Evolutionary conservation across 345 rosid genomes (phyloP).

Genomic region (Crucihimalaya himalaica): DNA sequence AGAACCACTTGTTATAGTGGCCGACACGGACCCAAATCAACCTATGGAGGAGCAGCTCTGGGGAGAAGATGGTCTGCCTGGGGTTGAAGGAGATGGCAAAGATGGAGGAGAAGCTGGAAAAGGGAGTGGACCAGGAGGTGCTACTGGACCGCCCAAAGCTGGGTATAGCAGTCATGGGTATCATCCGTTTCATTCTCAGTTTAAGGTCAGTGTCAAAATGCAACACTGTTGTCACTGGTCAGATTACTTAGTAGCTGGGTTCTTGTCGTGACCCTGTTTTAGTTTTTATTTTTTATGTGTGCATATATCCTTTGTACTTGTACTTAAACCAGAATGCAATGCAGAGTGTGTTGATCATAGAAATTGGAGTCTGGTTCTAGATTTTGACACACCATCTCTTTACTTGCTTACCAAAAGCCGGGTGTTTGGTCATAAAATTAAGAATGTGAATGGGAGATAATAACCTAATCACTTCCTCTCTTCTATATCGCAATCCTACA

Average conservation of each 20-base stretch:
- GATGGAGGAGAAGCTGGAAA: slow-evolving; percentile 61
- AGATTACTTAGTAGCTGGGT: slow-evolving; percentile 35
- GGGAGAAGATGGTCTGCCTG: slow-evolving; percentile 64
- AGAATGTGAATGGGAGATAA: slow-evolving; percentile 24
- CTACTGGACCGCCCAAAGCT: slow-evolving; percentile 54
- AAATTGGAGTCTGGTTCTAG: slow-evolving; percentile 26
- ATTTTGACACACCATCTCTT: slow-evolving; percentile 8
- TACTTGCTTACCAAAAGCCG: neutral
- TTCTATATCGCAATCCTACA: slow-evolving; percentile 11
- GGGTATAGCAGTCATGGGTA: slow-evolving; percentile 85
- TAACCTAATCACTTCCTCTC: slow-evolving; percentile 11
- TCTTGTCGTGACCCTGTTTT: slow-evolving; percentile 25
- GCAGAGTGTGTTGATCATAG: slow-evolving; percentile 29
- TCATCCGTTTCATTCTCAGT: slow-evolving; percentile 98
- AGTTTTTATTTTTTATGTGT: slow-evolving; percentile 5
- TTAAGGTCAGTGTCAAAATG: slow-evolving; percentile 88
- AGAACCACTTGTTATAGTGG: slow-evolving; percentile 73
- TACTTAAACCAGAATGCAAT: slow-evolving; percentile 37
- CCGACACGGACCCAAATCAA: slow-evolving; percentile 59
- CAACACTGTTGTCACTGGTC: slow-evolving; percentile 42
- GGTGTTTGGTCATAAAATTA: slow-evolving; percentile 25
- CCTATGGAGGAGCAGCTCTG: slow-evolving; percentile 67
- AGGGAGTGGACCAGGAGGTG: slow-evolving; percentile 48
- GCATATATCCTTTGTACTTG: slow-evolving; percentile 42
- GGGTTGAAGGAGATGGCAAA: slow-evolving; percentile 54